Evolutionary conservation across 306 rosid species (phyloP).

Genomic region (Prunus mume): DNA sequence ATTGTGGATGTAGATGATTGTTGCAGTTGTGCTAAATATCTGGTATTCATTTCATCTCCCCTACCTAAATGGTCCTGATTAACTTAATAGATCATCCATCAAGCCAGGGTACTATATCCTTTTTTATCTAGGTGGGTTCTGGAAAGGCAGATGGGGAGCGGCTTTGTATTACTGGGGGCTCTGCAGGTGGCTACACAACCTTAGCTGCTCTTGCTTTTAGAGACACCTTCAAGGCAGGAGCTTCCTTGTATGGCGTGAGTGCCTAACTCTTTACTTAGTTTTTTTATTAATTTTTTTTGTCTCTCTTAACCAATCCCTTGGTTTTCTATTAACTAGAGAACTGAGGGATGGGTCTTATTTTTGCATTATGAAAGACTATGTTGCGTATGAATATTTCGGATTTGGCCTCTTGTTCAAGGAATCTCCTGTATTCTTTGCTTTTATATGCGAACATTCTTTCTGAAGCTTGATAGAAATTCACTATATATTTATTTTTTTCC

Average conservation of each 20-base stretch:
- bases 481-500: too few species aligned
- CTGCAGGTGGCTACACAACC: slow-evolving; percentile 99
- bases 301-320: not conserved
- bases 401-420: not conserved
- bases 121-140: slow-evolving; percentile 54
- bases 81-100: not conserved
- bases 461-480: not conserved
- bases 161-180: slow-evolving; percentile 84
- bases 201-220: slow-evolving; percentile 86
- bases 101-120: slow-evolving; percentile 1
- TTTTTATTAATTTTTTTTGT: not conserved
- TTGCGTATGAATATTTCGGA: not conserved
- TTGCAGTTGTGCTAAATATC: slow-evolving; percentile 83
- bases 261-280: slow-evolving; percentile 15
- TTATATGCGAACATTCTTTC: not conserved
- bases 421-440: too few species aligned
- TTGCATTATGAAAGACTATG: not conserved
- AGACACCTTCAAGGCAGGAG: slow-evolving; percentile 78
- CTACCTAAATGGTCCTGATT: not conserved
- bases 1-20: slow-evolving; percentile 95
- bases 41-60: slow-evolving; percentile 50
- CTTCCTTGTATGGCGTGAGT: slow-evolving; percentile 93
- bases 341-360: not conserved
- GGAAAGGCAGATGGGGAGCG: slow-evolving; percentile 82
- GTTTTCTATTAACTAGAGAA: not conserved